Evolutionary conservation across 1,284 basidiomycete species (phyloP).

Genomic region (Fomitopsis palustris): DNA sequence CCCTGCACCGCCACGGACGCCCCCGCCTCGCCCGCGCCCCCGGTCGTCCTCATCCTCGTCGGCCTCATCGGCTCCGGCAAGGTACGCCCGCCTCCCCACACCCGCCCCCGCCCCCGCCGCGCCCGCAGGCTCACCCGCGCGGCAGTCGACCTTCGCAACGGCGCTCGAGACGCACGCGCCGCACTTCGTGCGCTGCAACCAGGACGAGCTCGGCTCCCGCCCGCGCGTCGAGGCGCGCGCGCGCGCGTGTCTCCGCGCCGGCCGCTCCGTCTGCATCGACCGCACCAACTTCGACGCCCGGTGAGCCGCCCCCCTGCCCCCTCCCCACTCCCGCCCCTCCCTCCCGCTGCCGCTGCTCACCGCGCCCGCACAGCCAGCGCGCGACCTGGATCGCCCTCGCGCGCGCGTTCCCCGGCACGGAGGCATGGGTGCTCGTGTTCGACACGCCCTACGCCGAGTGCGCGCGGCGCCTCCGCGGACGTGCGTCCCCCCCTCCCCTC

Average conservation of each 20-base stretch:
- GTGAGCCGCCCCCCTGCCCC: constrained; percentile 38
- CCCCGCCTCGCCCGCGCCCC: constrained; percentile 6
- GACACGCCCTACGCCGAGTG: constrained; percentile 67
- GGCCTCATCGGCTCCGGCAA: constrained; percentile 71
- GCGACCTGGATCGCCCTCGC: constrained; percentile 70
- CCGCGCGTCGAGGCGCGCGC: constrained; percentile 55
- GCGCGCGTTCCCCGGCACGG: constrained; percentile 53
- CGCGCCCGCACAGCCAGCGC: constrained; percentile 47
- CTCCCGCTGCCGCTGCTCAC: too few relatives aligned
- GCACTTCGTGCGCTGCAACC: constrained; percentile 61
- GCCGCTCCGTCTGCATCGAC: constrained; percentile 68
- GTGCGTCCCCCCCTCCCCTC: constrained; percentile 32
- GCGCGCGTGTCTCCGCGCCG: constrained; percentile 43
- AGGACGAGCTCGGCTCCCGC: constrained; percentile 61
- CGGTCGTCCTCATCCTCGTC: constrained; percentile 61
- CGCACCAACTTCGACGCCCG: constrained; percentile 64
- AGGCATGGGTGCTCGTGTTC: constrained; percentile 67
- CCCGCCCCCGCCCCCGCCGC: too few relatives aligned
- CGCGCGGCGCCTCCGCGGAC: constrained; percentile 43
- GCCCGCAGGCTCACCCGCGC: neutral
- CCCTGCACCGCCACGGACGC: neutral
- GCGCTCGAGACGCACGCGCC: constrained; percentile 57
- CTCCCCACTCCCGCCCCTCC: too few relatives aligned
- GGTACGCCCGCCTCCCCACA: constrained; percentile 33
- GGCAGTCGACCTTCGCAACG: constrained; percentile 71